Evolutionary conservation across 2,329 filamentous ascomycete genomes (phyloP), one percentile per base, ranked within the genome.

Genomic region (Cercospora zeae-maydis): DNA sequence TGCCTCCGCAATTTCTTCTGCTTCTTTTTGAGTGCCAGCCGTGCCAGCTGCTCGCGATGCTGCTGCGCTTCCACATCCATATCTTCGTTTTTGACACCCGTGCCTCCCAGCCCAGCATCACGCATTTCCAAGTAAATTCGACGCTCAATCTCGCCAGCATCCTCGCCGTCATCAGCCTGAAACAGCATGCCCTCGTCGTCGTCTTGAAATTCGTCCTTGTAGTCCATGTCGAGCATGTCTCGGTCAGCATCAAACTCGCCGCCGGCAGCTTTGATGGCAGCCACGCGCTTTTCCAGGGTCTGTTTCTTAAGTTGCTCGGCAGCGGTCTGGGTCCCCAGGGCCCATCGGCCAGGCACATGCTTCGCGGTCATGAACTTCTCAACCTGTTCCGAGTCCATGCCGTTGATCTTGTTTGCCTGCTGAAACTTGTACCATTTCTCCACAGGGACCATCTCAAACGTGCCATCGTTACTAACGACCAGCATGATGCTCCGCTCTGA

Each of bases 351-450:
- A 52, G 89, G 85, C 63, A 88, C 88, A 53, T 87, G 83, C 75
- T 92, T 92, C 75, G 90, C 89, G 63, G 84, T 87, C 88, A 96
- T 92, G 61, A 88, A 82, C 60, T 88, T 88, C 75, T 98, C 93
- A 0, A 91, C 91, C 74, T 96, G 88, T 66, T 96, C 93, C 10
- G 93, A 87, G 0, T 86, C 88, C 75, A 93, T 85, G 0, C 87
- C 84, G 10, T 91, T 90, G 67, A 78, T 74, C 74, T 72, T 70
- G 57, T 71, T 71, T 1, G 93, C 93, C 47, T 88, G 83, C 3
- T 85, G 88, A 74, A 96, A 96, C 61, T 87, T 90, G 79, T 99
- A 99, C 88, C 91, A 97, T 73, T 97, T 96, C 77, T 99, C 93
- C 16, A 98, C 79, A 0, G 96, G 96, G 2, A 96, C 83, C 86